Conservation (phyloP, 2,329 filamentous ascomycete species). For the Ceratocystis cubensis region DNA sequence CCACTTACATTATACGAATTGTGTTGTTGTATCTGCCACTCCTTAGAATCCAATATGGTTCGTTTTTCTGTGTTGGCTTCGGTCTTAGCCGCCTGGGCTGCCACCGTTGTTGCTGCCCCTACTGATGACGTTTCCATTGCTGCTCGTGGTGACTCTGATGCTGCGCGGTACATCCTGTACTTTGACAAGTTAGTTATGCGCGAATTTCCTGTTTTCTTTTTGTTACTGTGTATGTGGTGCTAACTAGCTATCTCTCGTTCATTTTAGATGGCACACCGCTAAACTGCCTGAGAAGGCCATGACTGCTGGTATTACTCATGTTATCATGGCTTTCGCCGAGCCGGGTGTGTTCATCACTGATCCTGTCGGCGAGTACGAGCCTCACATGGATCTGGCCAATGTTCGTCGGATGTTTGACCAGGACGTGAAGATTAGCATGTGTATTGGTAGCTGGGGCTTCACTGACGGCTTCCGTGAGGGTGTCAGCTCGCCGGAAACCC, state of each 20-base stretch:
- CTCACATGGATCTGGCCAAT: conserved; percentile 40
- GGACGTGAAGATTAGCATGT: conserved; percentile 52
- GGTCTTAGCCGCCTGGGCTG: background rate
- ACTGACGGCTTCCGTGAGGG: conserved; percentile 48
- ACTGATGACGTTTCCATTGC: background rate
- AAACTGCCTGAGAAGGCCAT: too few relatives aligned
- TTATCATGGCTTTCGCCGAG: too few relatives aligned
- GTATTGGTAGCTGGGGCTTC: conserved; percentile 65
- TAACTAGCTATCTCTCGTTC: background rate
- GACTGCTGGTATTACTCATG: too few relatives aligned
- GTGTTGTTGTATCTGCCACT: conserved; percentile 1
- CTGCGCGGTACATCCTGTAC: conserved; percentile 1
- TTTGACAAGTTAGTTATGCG: background rate
- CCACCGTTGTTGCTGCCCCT: background rate
- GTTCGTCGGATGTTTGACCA: conserved; percentile 32
- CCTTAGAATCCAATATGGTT: background rate
- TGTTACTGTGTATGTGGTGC: background rate
- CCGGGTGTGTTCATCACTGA: conserved; percentile 34
- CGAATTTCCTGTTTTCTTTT: background rate
- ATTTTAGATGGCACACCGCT: background rate
- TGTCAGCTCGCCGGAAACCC: conserved; percentile 32
- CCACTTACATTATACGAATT: background rate
- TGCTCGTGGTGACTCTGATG: background rate
- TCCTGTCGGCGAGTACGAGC: conserved; percentile 32
- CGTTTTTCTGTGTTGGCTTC: background rate